These are phyloP conservation scores for Coix lacrymajobi DNA, from an alignment of 176 grass and related monocot species.

Conservation along the genomic window DNA sequence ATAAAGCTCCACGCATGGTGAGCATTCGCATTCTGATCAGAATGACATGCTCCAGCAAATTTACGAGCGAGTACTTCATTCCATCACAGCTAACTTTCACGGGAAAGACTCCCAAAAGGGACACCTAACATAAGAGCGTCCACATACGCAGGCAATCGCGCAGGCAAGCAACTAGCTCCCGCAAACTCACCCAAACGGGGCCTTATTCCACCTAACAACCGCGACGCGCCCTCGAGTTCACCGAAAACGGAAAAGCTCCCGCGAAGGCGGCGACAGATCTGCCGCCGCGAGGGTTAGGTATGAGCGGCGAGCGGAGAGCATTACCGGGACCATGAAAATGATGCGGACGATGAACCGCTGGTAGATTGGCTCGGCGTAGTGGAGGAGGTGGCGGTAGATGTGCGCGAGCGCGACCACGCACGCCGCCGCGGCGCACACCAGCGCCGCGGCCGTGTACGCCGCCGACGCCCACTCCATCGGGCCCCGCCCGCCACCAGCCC, in stretches of 20 bases:
- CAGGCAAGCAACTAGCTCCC: neutral
- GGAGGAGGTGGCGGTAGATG: slow-evolving; percentile 87
- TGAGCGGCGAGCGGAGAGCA: neutral
- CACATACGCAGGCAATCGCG: neutral
- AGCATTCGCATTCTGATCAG: neutral
- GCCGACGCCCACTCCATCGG: slow-evolving; percentile 60
- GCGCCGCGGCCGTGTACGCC: slow-evolving; percentile 64
- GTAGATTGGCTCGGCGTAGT: slow-evolving; percentile 78
- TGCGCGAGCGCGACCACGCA: slow-evolving; percentile 60
- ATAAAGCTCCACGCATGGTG: neutral
- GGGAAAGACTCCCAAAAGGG: neutral
- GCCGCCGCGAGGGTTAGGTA: neutral
- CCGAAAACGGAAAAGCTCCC: neutral
- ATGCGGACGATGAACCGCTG: slow-evolving; percentile 92
- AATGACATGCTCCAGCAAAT: neutral
- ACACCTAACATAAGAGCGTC: neutral
- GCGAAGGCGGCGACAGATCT: slow-evolving; percentile 29
- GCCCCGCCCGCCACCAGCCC: neutral
- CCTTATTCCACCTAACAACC: neutral
- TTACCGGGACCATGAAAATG: slow-evolving; percentile 92
- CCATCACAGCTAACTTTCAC: neutral
- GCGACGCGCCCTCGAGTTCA: neutral
- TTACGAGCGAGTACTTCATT: neutral
- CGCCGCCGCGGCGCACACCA: slow-evolving; percentile 80
- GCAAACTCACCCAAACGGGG: neutral